phyloP scores from a whole-genome alignment of 345 rosid genomes.

The Kernera saxatilis region DNA sequence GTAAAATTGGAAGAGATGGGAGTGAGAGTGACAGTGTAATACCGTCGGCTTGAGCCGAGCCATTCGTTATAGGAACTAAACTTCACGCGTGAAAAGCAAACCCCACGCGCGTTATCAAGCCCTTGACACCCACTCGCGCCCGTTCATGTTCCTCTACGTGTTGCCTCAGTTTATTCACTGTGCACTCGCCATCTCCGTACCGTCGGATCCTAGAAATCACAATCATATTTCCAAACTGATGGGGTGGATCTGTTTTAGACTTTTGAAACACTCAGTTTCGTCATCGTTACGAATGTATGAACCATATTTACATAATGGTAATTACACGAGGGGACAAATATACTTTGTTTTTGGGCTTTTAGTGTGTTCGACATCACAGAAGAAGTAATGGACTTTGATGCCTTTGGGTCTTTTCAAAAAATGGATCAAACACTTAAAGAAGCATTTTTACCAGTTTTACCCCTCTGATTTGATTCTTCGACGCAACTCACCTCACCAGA shows the following conservation, averaged over 20 bases:
- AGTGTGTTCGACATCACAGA: slow-evolving; percentile 9
- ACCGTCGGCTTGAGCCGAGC: slow-evolving; percentile 15
- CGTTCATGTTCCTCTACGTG: slow-evolving; percentile 9
- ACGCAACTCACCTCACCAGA: not conserved
- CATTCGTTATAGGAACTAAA: not conserved
- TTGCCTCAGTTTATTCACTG: not conserved
- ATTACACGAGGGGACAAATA: not conserved
- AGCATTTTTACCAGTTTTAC: not conserved
- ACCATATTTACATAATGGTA: not conserved
- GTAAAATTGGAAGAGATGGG: not conserved
- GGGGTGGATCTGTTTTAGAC: not conserved
- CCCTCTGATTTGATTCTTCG: slow-evolving; percentile 14
- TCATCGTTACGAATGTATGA: slow-evolving; percentile 10
- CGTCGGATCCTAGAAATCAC: not conserved
- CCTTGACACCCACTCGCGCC: slow-evolving; percentile 6
- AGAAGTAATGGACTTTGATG: slow-evolving; percentile 13
- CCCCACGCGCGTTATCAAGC: slow-evolving; percentile 25
- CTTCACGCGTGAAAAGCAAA: slow-evolving; percentile 27
- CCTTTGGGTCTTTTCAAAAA: slow-evolving; percentile 23
- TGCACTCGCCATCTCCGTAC: not conserved
- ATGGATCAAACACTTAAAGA: not conserved
- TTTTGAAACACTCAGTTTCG: not conserved
- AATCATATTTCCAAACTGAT: slow-evolving; percentile 6
- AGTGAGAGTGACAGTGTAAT: slow-evolving; percentile 4
- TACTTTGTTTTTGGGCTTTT: not conserved